Base-by-base conservation (phyloP, 441 rosid genomes). In the Adansonia rubrostipa region DNA sequence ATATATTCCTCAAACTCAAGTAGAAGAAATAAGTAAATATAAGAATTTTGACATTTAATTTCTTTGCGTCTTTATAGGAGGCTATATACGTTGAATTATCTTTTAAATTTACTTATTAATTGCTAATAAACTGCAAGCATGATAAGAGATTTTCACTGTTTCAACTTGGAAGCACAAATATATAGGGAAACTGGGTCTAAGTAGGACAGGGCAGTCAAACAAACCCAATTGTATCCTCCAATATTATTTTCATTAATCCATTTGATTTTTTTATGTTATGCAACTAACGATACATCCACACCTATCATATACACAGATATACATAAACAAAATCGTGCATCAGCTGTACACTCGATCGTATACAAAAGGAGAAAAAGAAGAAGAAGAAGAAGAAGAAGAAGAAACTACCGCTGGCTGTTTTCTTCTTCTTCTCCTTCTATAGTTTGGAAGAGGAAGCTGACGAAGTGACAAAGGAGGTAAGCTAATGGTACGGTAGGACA, bases 401-500 rank as follows among this genome's bases (percentile, higher is more conserved):
- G 33, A 7, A 44, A 44, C 47, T 7, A 6, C 5, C 40, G 11
- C 65, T 53, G 6, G 54, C 20, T 68, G 19, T 13, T 28, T 44
- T n/a, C 15, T 68, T 65, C 20, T 15, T 0, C 15, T 22, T 6
- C 4, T 28, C 11, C 65, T 22, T 33, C 7, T 44, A 7, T 61
- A 61, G 36, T 4, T 9, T 8, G 36, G 56, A 45, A 45, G 11
- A 0, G 53, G 53, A 67, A 24, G 13, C n/a, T 1, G 15, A 22
- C 28, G 17, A 67, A 72, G 17, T 50, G 9, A 54, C 42, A 42
- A 53, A 44, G 47, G 71, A 40, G 61, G 10, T 47, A 47, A 70
- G 15, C 78, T 53, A 75, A 77, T 80, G 81, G 36, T 17, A 15
- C 20, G 17, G 19, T n/a, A 4, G 33, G 15, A 42, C 64, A 61